Evolutionary conservation across 495 filamentous ascomycete genomes (phyloP).

Genomic region (Lasiosphaeria miniovina): DNA sequence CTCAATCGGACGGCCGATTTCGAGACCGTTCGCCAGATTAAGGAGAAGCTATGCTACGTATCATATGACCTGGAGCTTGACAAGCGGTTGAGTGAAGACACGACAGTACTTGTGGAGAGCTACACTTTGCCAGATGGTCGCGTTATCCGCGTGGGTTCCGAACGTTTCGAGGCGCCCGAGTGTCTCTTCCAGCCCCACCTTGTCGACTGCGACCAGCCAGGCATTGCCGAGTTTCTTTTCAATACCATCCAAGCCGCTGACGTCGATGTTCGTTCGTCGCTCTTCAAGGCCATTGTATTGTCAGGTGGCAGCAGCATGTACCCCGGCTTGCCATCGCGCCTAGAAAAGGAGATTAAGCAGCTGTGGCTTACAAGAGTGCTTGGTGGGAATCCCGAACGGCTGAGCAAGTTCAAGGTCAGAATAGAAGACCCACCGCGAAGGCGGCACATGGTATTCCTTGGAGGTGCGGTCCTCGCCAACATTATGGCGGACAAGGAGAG

Average conservation of each 20-base stretch:
- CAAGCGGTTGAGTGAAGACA: slow-evolving; percentile 93
- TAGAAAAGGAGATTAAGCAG: slow-evolving; percentile 99
- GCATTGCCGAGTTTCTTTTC: slow-evolving; percentile 95
- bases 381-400: slow-evolving; percentile 81
- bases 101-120: slow-evolving; percentile 93
- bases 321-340: slow-evolving; percentile 83
- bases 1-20: slow-evolving; percentile 98
- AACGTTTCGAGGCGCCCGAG: slow-evolving; percentile 96
- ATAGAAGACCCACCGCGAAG: slow-evolving; percentile 96
- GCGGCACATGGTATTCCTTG: slow-evolving; percentile 98
- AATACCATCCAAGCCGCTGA: slow-evolving; percentile 97
- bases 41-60: slow-evolving; percentile 99
- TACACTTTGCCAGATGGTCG: slow-evolving; percentile 96
- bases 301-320: slow-evolving; percentile 99
- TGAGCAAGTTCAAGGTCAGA: slow-evolving; percentile 98
- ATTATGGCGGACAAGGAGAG: slow-evolving; percentile 98
- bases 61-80: slow-evolving; percentile 97
- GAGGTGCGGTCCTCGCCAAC: slow-evolving; percentile 93
- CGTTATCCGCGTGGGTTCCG: slow-evolving; percentile 90
- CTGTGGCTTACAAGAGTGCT: slow-evolving; percentile 93
- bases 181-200: slow-evolving; percentile 98
- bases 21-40: slow-evolving; percentile 98
- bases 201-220: slow-evolving; percentile 95
- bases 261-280: slow-evolving; percentile 85
- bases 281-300: slow-evolving; percentile 96